Base-by-base conservation (phyloP, 257 asterid species). In the Ocimum tenuiflorum region DNA sequence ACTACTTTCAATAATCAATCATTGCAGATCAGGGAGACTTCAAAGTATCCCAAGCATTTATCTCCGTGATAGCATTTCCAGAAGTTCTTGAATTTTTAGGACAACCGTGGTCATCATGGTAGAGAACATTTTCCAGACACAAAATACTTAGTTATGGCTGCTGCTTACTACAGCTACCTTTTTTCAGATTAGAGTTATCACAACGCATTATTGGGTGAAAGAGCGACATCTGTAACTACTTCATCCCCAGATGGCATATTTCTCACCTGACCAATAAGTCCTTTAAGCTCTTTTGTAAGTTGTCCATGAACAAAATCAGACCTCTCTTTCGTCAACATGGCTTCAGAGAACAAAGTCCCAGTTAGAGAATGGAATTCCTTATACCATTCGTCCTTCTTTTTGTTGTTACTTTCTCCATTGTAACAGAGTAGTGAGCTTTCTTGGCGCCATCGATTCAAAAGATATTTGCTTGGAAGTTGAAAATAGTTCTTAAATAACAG, bases 381-480 rank as follows among this genome's bases (percentile, higher is more conserved):
- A 75, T 75, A 81, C 86, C 90, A 83, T 49, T 76, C 80, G 27
- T 80, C 81, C 43, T 61, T 70, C 55, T 46, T 47, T 55, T 50
- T 63, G 59, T 49, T 67, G 50, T 66, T 63, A 69, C 63, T 71
- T 59, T 73, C 75, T 51, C 72, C 74, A 68, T 42, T 63, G 65
- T 53, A 68, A 62, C 75, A 56, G 63, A 75, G 43, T 12, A 74
- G 75, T 18, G 86, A 76, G 75, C 74, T 80, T 63, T 82, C 89
- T 75, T 63, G 84, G 69, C 80, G 63, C 91, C 89, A 86, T 50
- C 87, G 81, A 46, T 67, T 68, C 82, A 80, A 65, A 58, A 75
- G 60, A 71, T 82, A 82, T 67, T 77, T 86, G 62, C 81, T 84
- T 4, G 89, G 95, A 65, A 86, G 77, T 51, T 82, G 87, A 67